Evolutionary conservation across 1,284 basidiomycete species (phyloP).

Genomic region (Exobasidium rhododendri): DNA sequence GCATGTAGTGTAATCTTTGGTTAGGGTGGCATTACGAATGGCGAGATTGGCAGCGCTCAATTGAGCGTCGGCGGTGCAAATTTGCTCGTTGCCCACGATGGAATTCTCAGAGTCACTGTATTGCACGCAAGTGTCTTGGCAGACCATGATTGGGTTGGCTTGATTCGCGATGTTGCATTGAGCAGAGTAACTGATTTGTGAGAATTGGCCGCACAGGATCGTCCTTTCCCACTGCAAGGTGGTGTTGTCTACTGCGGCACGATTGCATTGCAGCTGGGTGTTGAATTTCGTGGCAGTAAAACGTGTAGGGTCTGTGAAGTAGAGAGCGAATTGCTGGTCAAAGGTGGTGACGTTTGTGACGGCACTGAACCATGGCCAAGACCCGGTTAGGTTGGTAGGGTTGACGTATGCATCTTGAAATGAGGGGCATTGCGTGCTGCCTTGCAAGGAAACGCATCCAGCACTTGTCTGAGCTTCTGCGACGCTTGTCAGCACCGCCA

Average conservation of each 20-base stretch:
- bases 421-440: constrained; percentile 37
- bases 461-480: background rate
- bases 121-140: constrained; percentile 46
- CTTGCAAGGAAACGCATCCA: constrained; percentile 36
- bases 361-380: constrained; percentile 52
- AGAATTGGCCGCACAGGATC: constrained; percentile 46
- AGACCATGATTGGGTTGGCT: constrained; percentile 39
- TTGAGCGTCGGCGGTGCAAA: constrained; percentile 37
- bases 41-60: constrained; percentile 37
- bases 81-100: constrained; percentile 41
- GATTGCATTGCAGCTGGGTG: constrained; percentile 40
- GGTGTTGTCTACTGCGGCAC: constrained; percentile 32
- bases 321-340: constrained; percentile 55
- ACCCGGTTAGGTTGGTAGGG: constrained; percentile 53
- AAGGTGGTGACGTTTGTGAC: constrained; percentile 56
- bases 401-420: constrained; percentile 50
- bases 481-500: background rate
- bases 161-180: constrained; percentile 33
- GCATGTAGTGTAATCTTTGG: constrained; percentile 55
- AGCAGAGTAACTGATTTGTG: constrained; percentile 36
- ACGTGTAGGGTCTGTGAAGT: constrained; percentile 54
- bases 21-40: constrained; percentile 46
- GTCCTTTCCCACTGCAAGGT: constrained; percentile 47
- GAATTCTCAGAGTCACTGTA: constrained; percentile 33
- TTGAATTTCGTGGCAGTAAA: constrained; percentile 44